Evolutionary conservation across 305 asterid species (phyloP).

Genomic region (Euphrasia arctica): DNA sequence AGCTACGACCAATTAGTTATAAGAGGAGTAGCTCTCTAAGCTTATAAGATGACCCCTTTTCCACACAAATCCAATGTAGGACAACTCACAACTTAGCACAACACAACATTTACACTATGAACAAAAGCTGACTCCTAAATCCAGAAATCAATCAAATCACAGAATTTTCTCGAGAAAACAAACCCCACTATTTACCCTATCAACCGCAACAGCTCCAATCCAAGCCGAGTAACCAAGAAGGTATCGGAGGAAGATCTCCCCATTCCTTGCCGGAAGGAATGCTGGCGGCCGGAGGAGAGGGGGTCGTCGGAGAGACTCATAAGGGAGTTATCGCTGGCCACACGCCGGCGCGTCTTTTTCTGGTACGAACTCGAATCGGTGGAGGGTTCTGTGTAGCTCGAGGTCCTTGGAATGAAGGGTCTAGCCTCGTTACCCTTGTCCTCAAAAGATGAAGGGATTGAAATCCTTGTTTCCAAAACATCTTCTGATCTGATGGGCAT

Average conservation of each 20-base stretch:
- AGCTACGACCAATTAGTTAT: too few relatives aligned
- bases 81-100: too few relatives aligned
- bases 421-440: slow-evolving; percentile 40
- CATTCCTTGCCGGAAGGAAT: slow-evolving; percentile 39
- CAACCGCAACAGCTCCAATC: slow-evolving; percentile 53
- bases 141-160: not conserved
- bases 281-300: slow-evolving; percentile 32
- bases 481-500: slow-evolving; percentile 59
- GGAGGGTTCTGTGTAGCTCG: slow-evolving; percentile 39
- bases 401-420: slow-evolving; percentile 58
- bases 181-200: slow-evolving; percentile 51
- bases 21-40: too few relatives aligned
- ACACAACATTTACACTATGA: not conserved
- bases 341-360: slow-evolving; percentile 67
- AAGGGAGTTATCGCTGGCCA: slow-evolving; percentile 53
- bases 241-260: slow-evolving; percentile 60
- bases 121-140: slow-evolving; percentile 1
- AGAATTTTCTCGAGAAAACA: not conserved
- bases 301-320: slow-evolving; percentile 27
- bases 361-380: slow-evolving; percentile 31
- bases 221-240: slow-evolving; percentile 49
- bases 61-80: too few relatives aligned
- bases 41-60: too few relatives aligned
- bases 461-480: slow-evolving; percentile 41
- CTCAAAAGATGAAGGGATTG: slow-evolving; percentile 43